Percentiles rank a stretch among this genome's conserved stretches.
These are phyloP conservation scores for Solanum aculeatissimum DNA, from an alignment of 305 asterid species.

Conservation along the genomic window DNA sequence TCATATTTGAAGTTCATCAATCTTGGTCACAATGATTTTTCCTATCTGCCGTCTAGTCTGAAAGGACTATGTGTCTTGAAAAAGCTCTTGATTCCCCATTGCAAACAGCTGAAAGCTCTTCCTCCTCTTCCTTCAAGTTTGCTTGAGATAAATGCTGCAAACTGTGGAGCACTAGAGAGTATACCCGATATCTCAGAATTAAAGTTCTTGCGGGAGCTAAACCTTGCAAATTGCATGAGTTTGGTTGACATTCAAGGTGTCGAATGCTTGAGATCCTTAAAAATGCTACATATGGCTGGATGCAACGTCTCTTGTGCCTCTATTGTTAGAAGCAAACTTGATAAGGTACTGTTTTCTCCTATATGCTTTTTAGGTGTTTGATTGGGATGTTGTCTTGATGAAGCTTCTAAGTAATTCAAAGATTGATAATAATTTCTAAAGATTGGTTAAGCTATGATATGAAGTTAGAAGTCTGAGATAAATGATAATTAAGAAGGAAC, in stretches of 20 bases:
- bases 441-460: not conserved
- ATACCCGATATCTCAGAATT: constrained; percentile 3
- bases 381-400: not conserved
- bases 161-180: constrained; percentile 8
- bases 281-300: constrained; percentile 11
- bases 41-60: constrained; percentile 17
- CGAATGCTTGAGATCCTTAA: constrained; percentile 13
- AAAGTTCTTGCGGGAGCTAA: constrained; percentile 5
- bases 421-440: not conserved
- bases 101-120: constrained; percentile 13
- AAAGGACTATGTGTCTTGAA: constrained; percentile 9
- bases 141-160: constrained; percentile 7
- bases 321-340: not conserved
- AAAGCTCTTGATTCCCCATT: constrained; percentile 4
- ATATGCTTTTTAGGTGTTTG: not conserved
- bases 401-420: not conserved
- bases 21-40: constrained; percentile 13
- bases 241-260: constrained; percentile 14
- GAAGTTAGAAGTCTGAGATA: not conserved
- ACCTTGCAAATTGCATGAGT: constrained; percentile 15
- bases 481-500: not conserved
- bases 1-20: constrained; percentile 6
- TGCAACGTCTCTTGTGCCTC: constrained; percentile 5
- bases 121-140: constrained; percentile 21
- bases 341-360: not conserved